Base-by-base conservation (phyloP, 2,329 filamentous ascomycete species). In the Talaromyces marneffei region DNA sequence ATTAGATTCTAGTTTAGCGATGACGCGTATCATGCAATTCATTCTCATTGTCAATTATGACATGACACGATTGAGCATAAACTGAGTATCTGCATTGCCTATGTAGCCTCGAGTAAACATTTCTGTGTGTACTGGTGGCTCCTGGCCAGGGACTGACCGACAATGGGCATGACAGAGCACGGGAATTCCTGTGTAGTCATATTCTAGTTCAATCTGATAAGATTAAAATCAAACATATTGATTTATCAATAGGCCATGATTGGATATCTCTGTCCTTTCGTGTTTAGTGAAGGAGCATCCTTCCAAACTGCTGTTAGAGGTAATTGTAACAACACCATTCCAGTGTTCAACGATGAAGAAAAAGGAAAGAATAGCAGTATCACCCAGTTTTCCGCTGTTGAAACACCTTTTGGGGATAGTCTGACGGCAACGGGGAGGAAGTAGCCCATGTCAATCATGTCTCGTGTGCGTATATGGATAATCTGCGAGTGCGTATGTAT, bases 371-470 rank as follows among this genome's bases (percentile, higher is more conserved):
- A 39, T 33, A 48, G 4, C 4, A 39, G 20, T 4, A 2, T 50
- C 16, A 4, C n/a, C 29, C 31, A 31, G 56, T 27, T 16, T 14
- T 5, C 25, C 3, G 3, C 42, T 18, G 3, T 18, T 18, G 16
- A 39, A 14, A 16, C 40, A 27, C 20, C 56, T 18, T 66, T 9
- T 75, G 72, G 60, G 6, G 71, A 73, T 58, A 67, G 64, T 33
- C 68, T 75, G 20, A 40, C 54, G 4, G 46, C 25, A 16, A 56
- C 27, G 35, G 59, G 59, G n/a, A 61, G 16, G 46, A 57, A 57
- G 39, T 48, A 57, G 42, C n/a, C n/a, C n/a, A 1, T 20, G 4
- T 33, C 29, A 5, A 20, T 33, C n/a, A 31, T 12, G 14, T 35
- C 33, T 35, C n/a, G 2, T 33, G 5, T 20, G 9, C 14, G 18